Conservation (phyloP, 148 eudicot genomes). For the Camellia japonica region DNA sequence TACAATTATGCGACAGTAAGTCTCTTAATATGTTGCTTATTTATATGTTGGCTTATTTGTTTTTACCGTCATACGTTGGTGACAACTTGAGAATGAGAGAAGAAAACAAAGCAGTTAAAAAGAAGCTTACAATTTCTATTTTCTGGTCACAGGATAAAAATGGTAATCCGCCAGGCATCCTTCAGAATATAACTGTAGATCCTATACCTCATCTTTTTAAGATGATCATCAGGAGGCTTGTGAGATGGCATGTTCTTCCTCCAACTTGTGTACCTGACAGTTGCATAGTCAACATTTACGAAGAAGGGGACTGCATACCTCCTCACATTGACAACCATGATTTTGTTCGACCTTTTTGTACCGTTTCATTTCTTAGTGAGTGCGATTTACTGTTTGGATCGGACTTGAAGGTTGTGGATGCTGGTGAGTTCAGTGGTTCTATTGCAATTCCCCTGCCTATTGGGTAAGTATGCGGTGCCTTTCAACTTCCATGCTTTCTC, state of each 20-base stretch:
- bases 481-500: conserved; percentile 4
- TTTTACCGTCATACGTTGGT: neutral
- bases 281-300: conserved; percentile 91
- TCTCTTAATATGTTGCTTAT: neutral
- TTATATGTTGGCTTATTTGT: no score
- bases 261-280: conserved; percentile 92
- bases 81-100: neutral
- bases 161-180: conserved; percentile 92
- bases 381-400: conserved; percentile 83
- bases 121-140: neutral
- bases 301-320: conserved; percentile 94
- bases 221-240: conserved; percentile 75
- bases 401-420: conserved; percentile 60
- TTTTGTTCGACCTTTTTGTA: conserved; percentile 91
- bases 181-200: conserved; percentile 60
- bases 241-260: conserved; percentile 89
- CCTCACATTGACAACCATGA: conserved; percentile 98
- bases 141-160: conserved; percentile 67
- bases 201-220: conserved; percentile 79
- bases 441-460: conserved; percentile 71
- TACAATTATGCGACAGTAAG: conserved; percentile 69
- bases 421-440: conserved; percentile 78
- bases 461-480: conserved; percentile 50
- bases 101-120: neutral
- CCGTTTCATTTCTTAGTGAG: conserved; percentile 91